Conservation (phyloP, 2,329 filamentous ascomycete genomes). For the Paecilomyces sp. region DNA sequence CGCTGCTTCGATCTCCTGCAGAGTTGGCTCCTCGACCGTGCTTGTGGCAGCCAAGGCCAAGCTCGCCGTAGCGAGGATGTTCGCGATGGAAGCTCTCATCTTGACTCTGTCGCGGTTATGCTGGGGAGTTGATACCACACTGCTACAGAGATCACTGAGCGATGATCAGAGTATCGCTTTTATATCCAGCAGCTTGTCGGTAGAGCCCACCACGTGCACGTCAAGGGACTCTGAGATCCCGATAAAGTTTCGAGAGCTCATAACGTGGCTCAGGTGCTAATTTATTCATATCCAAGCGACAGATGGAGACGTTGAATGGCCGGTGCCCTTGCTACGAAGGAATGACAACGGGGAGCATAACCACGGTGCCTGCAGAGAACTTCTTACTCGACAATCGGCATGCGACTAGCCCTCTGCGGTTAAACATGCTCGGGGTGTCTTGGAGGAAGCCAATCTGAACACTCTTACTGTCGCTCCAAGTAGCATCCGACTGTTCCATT, state of each 20-base stretch:
- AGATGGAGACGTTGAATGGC: background rate
- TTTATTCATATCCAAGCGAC: background rate
- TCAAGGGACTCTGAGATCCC: background rate
- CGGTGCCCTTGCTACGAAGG: background rate
- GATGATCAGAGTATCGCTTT: constrained; percentile 1
- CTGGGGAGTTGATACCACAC: constrained; percentile 10
- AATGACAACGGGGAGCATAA: background rate
- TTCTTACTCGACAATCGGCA: constrained; percentile 7
- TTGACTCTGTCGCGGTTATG: constrained; percentile 36
- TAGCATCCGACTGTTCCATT: background rate
- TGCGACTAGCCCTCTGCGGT: background rate
- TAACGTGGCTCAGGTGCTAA: background rate
- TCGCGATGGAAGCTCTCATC: constrained; percentile 40
- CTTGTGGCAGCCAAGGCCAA: constrained; percentile 16
- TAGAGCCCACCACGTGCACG: background rate
- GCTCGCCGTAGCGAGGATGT: constrained; percentile 17
- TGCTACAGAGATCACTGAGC: background rate
- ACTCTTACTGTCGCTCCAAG: background rate
- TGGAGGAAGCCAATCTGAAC: background rate
- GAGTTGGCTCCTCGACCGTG: constrained; percentile 13
- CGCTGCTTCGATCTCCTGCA: constrained; percentile 22
- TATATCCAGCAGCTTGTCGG: background rate
- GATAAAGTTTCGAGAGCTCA: background rate
- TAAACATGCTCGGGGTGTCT: background rate
- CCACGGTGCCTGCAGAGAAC: constrained; percentile 5